Evolutionary conservation across 345 rosid genomes (phyloP).

Genomic region (Euclidium syriacum): DNA sequence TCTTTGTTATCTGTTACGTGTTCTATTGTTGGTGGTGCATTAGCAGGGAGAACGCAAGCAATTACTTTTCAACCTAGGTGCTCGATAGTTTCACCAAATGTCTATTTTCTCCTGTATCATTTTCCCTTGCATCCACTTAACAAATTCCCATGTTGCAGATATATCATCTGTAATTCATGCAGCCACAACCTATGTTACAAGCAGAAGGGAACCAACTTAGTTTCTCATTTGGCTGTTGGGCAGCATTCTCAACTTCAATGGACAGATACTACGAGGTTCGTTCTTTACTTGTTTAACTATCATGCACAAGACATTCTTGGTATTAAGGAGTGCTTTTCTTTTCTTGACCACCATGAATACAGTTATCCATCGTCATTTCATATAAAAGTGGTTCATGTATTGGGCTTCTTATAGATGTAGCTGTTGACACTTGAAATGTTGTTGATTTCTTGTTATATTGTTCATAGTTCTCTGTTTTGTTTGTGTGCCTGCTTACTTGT

Average conservation of each 20-base stretch:
- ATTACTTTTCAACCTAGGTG: conserved; percentile 89
- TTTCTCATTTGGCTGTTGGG: conserved; percentile 60
- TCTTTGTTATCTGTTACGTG: conserved; percentile 70
- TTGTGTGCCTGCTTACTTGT: neutral
- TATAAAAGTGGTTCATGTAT: neutral
- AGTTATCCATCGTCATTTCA: neutral
- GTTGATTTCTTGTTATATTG: neutral
- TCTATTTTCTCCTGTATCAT: conserved; percentile 1
- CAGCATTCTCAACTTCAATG: conserved; percentile 83
- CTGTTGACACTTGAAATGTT: conserved; percentile 3
- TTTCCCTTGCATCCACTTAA: conserved; percentile 11
- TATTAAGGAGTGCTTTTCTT: neutral
- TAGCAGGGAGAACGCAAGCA: conserved; percentile 73
- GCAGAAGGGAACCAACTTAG: conserved; percentile 78
- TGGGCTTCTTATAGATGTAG: conserved; percentile 8
- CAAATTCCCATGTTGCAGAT: conserved; percentile 43
- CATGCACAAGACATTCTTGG: neutral
- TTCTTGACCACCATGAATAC: neutral
- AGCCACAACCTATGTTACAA: conserved; percentile 69
- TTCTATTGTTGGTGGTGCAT: conserved; percentile 54
- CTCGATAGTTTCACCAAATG: conserved; percentile 7
- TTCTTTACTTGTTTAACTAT: conserved; percentile 5
- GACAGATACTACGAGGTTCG: conserved; percentile 74
- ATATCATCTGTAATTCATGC: conserved; percentile 81
- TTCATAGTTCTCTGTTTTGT: neutral